A percentile compares a stretch with the other conserved stretches of the same genome.
Evolutionary conservation across 225 moss, liverwort and hornwort species (phyloP).

Genomic region (Physcomitrium patens): DNA sequence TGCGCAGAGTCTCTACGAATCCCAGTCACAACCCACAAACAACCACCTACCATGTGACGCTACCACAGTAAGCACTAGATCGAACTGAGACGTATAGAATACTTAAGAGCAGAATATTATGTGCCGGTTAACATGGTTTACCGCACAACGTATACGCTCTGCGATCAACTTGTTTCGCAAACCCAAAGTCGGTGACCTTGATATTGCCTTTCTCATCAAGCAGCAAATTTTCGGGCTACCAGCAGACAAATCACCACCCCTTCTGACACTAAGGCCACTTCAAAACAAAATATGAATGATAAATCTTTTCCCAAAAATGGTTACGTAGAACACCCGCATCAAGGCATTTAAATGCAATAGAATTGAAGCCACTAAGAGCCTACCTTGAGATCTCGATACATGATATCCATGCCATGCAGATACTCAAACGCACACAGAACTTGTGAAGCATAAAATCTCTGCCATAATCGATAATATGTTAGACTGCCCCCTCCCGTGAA

Average conservation of each 20-base stretch:
- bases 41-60: background rate
- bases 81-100: background rate
- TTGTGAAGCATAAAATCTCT: conserved; percentile 96
- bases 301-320: background rate
- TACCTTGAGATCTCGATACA: conserved; percentile 95
- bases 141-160: conserved; percentile 80
- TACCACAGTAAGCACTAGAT: background rate
- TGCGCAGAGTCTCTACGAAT: conserved; percentile 44
- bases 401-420: conserved; percentile 86
- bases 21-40: conserved; percentile 32
- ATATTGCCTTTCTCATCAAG: conserved; percentile 91
- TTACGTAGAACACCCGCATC: background rate
- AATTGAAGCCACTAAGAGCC: background rate
- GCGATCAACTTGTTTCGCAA: conserved; percentile 91
- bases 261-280: conserved; percentile 12
- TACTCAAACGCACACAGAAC: conserved; percentile 93
- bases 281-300: background rate
- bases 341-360: background rate
- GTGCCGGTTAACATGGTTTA: conserved; percentile 25
- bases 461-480: conserved; percentile 22
- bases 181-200: conserved; percentile 95
- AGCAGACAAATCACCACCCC: conserved; percentile 23
- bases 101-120: conserved; percentile 31
- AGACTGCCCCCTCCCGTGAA: background rate
- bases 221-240: conserved; percentile 85